Conservation (phyloP, 352 stramenopile genomes). For the Phytophthora podocarpi region DNA sequence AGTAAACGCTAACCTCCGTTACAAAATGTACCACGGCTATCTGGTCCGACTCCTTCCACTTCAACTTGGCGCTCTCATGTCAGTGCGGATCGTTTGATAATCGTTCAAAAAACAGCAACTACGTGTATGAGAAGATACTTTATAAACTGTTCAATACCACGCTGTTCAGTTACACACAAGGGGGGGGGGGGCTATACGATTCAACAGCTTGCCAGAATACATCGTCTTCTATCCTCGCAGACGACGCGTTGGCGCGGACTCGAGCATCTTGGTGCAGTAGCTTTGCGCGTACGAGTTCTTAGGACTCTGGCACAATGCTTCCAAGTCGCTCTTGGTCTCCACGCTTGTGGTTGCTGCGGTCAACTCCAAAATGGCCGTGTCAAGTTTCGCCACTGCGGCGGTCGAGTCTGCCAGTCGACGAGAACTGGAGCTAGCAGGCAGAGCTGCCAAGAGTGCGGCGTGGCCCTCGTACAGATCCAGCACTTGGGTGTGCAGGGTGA, state of each 20-base stretch:
- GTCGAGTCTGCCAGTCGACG: slow-evolving; percentile 31
- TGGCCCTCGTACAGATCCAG: slow-evolving; percentile 41
- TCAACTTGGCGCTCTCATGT: slow-evolving; percentile 9
- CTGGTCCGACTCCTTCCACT: slow-evolving; percentile 15
- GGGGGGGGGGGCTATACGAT: not conserved
- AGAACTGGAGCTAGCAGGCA: slow-evolving; percentile 19
- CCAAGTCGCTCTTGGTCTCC: slow-evolving; percentile 38
- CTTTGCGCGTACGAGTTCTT: slow-evolving; percentile 43
- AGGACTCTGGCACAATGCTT: slow-evolving; percentile 27
- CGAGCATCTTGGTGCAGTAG: slow-evolving; percentile 45
- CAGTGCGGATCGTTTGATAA: slow-evolving; percentile 1
- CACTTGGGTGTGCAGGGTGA: slow-evolving; percentile 53
- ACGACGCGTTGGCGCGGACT: slow-evolving; percentile 20
- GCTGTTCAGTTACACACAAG: slow-evolving; percentile 17
- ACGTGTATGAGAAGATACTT: not conserved
- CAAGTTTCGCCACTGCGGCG: slow-evolving; percentile 23
- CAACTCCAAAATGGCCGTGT: slow-evolving; percentile 35
- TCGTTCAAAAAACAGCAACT: too few relatives aligned
- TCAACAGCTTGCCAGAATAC: slow-evolving; percentile 6
- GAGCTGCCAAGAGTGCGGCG: slow-evolving; percentile 32
- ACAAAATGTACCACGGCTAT: slow-evolving; percentile 4
- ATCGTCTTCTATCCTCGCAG: slow-evolving; percentile 34
- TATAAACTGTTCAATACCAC: slow-evolving; percentile 5
- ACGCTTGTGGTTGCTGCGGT: slow-evolving; percentile 33
- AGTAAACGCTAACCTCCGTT: not conserved